Percentiles rank a stretch among this genome's conserved stretches.
These are phyloP conservation scores for Fusarium sp. DNA, from an alignment of 2,329 filamentous ascomycete genomes.

Conservation along the genomic window DNA sequence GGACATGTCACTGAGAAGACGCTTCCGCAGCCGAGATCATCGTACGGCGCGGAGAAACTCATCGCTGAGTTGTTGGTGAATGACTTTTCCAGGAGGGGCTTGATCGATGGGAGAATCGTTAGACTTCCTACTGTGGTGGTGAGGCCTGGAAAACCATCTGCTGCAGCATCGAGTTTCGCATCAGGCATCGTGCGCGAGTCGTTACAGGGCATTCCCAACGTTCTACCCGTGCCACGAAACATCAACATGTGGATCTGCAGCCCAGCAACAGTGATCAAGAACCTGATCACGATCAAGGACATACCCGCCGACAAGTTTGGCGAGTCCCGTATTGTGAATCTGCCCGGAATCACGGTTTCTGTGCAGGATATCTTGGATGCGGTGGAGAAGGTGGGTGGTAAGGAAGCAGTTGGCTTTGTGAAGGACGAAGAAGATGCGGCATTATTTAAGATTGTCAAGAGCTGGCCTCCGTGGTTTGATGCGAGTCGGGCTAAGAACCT, in stretches of 20 bases:
- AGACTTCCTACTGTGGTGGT: slow-evolving; percentile 72
- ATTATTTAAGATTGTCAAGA: slow-evolving; percentile 63
- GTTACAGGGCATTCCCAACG: slow-evolving; percentile 59
- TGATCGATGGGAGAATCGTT: slow-evolving; percentile 68
- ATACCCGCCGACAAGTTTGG: slow-evolving; percentile 56
- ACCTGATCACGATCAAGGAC: slow-evolving; percentile 60
- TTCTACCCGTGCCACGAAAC: slow-evolving; percentile 60
- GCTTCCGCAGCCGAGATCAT: slow-evolving; percentile 64
- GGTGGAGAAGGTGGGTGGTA: slow-evolving; percentile 61
- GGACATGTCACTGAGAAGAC: slow-evolving; percentile 38
- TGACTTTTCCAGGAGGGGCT: slow-evolving; percentile 60
- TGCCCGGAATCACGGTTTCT: slow-evolving; percentile 65
- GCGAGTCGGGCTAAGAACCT: slow-evolving; percentile 64
- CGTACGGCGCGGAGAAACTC: slow-evolving; percentile 72
- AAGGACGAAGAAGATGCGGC: slow-evolving; percentile 61
- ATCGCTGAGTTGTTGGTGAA: slow-evolving; percentile 64
- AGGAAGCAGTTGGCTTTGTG: slow-evolving; percentile 58
- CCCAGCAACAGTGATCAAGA: slow-evolving; percentile 62
- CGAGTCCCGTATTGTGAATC: slow-evolving; percentile 60
- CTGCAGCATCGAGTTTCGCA: slow-evolving; percentile 71
- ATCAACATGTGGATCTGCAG: slow-evolving; percentile 66
- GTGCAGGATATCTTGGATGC: slow-evolving; percentile 67
- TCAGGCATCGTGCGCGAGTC: slow-evolving; percentile 72
- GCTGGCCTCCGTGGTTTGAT: slow-evolving; percentile 67
- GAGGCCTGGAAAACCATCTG: slow-evolving; percentile 69